Percentiles rank a stretch among this genome's conserved stretches.
Conservation (phyloP, 192 early-diverging fungal genomes). For the Coemansia erecta region DNA sequence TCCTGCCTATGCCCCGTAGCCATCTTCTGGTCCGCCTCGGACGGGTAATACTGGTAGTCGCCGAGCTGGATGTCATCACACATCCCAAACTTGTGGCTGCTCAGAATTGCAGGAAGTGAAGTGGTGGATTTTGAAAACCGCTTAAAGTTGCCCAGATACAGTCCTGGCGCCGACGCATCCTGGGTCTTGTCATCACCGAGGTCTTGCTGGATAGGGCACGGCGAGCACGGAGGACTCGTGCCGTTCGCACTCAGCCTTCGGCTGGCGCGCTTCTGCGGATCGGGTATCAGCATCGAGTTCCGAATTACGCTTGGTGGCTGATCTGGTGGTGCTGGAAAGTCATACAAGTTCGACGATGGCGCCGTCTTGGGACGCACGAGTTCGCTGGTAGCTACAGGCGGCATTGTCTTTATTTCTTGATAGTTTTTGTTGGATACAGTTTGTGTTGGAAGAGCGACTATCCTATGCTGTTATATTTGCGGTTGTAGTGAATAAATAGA, state of each 20-base stretch:
- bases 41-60: conserved; percentile 4
- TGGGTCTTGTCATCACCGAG: not conserved
- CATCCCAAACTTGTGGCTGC: not conserved
- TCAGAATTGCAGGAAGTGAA: conserved; percentile 26
- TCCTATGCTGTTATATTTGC: too few species aligned
- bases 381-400: not conserved
- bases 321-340: conserved; percentile 35
- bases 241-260: not conserved
- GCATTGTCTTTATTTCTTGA: not conserved
- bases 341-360: conserved; percentile 21
- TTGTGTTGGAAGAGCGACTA: too few species aligned
- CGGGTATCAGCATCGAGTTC: not conserved
- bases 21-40: not conserved
- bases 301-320: conserved; percentile 4
- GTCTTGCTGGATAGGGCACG: not conserved
- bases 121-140: conserved; percentile 39
- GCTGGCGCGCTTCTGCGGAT: conserved; percentile 3
- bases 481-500: too few species aligned
- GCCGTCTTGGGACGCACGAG: not conserved
- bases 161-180: not conserved
- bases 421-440: too few species aligned
- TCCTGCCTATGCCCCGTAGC: too few species aligned
- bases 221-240: not conserved
- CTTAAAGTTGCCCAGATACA: conserved; percentile 13
- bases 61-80: not conserved